Base-by-base conservation (phyloP, 192 early-diverging fungal species). In the Podila horticola region DNA sequence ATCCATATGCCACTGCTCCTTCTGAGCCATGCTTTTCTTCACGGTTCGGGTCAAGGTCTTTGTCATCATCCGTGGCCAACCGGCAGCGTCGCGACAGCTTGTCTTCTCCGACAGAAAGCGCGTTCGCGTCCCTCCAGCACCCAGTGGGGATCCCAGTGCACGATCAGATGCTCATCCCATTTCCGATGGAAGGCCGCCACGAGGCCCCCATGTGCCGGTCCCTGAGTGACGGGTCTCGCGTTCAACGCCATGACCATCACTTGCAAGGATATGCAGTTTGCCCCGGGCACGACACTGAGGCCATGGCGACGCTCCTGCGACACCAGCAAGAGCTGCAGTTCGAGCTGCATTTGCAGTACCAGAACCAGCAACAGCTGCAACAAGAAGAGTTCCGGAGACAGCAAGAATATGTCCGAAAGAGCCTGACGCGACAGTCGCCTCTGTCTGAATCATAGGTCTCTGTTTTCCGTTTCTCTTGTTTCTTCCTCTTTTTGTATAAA, bases 361-460 rank as follows among this genome's bases (percentile, higher is more conserved):
- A 55, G n/a, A 55, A 2, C n/a, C 52, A 55, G 52, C 52, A 55
- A 0, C 52, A 55, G 52, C n/a, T 22, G 52, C 52, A 55, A 11
- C 52, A 55, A 26, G n/a, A 55, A 22, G 52, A 55, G 52, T 55
- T 55, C 52, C 20, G 52, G 24, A 55, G 52, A 55, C 52, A 55
- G 11, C 52, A 55, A 55, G 52, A 55, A 26, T 55, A 22, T 55
- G 52, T 55, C 52, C 52, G 52, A 26, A 55, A 55, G 52, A 55
- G 52, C 52, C 6, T 55, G 24, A 26, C 52, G 52, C 52, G 22
- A 55, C 52, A 52, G 19, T n/a, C 50, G 17, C 17, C 17, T 52
- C 22, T 55, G 1, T 55, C 13, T 9, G n/a, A 55, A 55, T 24
- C 52, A n/a, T n/a, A 19, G 11, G 52, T 11, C 19, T 55, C n/a